A percentile compares a stretch with the other conserved stretches of the same genome.
phyloP scores from a whole-genome alignment of 2,329 filamentous ascomycete species.

The Didymella exigua region DNA sequence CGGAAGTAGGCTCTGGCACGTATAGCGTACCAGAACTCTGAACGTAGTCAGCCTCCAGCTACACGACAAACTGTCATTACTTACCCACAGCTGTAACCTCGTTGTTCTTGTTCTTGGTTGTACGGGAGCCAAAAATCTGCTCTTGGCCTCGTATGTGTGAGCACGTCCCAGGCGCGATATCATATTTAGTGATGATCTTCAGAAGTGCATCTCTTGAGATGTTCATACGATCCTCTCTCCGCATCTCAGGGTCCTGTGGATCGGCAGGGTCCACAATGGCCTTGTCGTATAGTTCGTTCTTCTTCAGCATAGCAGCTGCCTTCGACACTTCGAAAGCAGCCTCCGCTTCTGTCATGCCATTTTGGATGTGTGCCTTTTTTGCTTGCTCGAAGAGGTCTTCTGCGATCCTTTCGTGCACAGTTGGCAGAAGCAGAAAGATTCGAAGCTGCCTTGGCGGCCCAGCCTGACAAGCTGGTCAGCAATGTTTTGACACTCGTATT shows the following conservation, averaged over 20 bases:
- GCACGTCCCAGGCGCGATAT: slow-evolving; percentile 13
- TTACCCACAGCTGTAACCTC: slow-evolving; percentile 5
- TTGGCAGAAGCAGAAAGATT: slow-evolving; percentile 13
- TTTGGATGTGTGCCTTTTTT: not conserved
- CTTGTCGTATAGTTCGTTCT: slow-evolving; percentile 13
- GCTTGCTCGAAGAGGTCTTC: not conserved
- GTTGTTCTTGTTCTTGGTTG: slow-evolving; percentile 2
- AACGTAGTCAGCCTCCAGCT: too few species aligned
- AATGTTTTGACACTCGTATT: too few species aligned
- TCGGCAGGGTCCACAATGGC: slow-evolving; percentile 6
- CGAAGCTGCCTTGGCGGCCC: slow-evolving; percentile 8
- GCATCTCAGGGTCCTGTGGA: not conserved
- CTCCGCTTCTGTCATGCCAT: not conserved
- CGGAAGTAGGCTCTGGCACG: slow-evolving; percentile 14
- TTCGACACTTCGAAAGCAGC: not conserved
- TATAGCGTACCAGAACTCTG: slow-evolving; percentile 18
- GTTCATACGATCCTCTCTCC: slow-evolving; percentile 6
- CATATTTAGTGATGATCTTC: slow-evolving; percentile 9
- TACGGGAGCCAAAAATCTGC: slow-evolving; percentile 17
- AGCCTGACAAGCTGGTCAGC: too few species aligned
- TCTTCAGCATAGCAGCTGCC: not conserved
- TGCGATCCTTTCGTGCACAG: slow-evolving; percentile 14
- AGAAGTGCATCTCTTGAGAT: slow-evolving; percentile 9
- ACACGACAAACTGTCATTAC: too few species aligned
- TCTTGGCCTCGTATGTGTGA: slow-evolving; percentile 22